A percentile compares a stretch with the other conserved stretches of the same genome.
Conservation (phyloP, 2,329 filamentous ascomycete genomes). For the Colletotrichum simmondsii region DNA sequence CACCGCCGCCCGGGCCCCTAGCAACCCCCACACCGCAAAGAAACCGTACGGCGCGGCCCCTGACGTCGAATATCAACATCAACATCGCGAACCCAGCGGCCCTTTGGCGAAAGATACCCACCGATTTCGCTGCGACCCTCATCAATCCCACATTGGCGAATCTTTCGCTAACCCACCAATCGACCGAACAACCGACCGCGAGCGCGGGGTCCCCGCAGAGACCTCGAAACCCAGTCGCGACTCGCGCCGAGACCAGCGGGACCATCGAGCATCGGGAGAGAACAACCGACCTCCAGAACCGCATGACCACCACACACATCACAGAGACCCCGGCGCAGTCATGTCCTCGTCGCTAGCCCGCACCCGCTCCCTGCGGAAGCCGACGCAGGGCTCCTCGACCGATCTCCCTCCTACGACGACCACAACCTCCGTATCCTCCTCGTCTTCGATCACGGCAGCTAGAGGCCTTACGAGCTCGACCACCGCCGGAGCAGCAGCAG, state of each 20-base stretch:
- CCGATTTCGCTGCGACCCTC: background rate
- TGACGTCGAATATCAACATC: slow-evolving; percentile 25
- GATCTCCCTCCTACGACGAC: slow-evolving; percentile 23
- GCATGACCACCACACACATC: background rate
- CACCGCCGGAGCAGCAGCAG: background rate
- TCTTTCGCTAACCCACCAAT: no score
- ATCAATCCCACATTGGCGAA: background rate
- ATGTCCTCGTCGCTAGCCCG: slow-evolving; percentile 58
- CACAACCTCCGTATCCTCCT: background rate
- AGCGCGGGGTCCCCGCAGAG: background rate
- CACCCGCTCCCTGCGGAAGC: slow-evolving; percentile 61
- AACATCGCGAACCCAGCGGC: slow-evolving; percentile 5
- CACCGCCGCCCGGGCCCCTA: slow-evolving; percentile 1
- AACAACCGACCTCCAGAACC: background rate
- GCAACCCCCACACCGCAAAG: slow-evolving; percentile 25
- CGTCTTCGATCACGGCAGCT: background rate
- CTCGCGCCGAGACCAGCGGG: background rate
- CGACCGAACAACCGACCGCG: background rate
- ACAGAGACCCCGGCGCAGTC: slow-evolving; percentile 4
- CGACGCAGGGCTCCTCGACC: slow-evolving; percentile 40
- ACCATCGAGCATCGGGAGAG: background rate
- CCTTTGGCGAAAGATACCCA: background rate
- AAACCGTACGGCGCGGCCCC: slow-evolving; percentile 9
- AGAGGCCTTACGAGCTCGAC: background rate
- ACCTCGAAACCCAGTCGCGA: background rate